Conservation (phyloP, 139 green algal genomes). For the Spirogloea muscicola region DNA sequence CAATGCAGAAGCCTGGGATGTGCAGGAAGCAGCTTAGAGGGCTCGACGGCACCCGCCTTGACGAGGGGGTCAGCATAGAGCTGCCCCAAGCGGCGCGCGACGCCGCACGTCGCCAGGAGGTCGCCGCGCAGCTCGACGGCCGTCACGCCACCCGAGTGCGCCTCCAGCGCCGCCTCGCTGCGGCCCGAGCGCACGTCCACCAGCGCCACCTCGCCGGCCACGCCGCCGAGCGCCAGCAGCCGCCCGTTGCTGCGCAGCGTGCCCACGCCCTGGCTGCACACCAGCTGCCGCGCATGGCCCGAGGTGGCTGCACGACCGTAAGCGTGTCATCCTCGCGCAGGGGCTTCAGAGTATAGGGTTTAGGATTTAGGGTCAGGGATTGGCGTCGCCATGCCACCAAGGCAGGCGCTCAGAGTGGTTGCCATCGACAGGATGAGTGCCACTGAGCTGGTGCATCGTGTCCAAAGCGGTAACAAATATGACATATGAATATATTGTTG, state of each 20-base stretch:
- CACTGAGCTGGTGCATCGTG: too few species aligned
- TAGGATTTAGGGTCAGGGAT: too few species aligned
- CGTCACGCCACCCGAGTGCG: conserved; percentile 25
- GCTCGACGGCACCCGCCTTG: conserved; percentile 22
- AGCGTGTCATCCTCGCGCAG: too few species aligned
- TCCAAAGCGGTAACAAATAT: neutral
- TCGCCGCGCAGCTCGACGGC: conserved; percentile 41
- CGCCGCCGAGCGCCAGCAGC: conserved; percentile 21
- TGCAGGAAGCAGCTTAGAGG: neutral
- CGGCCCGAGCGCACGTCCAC: conserved; percentile 16
- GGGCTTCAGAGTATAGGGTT: too few species aligned
- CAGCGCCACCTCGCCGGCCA: conserved; percentile 12
- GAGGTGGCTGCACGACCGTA: too few species aligned
- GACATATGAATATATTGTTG: neutral
- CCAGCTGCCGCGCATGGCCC: neutral
- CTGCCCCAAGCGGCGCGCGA: conserved; percentile 4
- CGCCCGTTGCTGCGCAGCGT: conserved; percentile 24
- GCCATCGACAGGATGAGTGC: too few species aligned
- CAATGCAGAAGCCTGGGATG: neutral
- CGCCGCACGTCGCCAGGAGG: conserved; percentile 23
- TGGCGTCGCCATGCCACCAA: too few species aligned
- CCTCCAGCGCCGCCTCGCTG: conserved; percentile 26
- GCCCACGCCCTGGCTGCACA: conserved; percentile 13
- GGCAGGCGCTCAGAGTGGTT: too few species aligned
- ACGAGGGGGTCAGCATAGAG: conserved; percentile 33